Percentiles rank a stretch among this genome's conserved stretches.
phyloP scores from a whole-genome alignment of 495 filamentous ascomycete species.

The Talaromyces ruber region DNA sequence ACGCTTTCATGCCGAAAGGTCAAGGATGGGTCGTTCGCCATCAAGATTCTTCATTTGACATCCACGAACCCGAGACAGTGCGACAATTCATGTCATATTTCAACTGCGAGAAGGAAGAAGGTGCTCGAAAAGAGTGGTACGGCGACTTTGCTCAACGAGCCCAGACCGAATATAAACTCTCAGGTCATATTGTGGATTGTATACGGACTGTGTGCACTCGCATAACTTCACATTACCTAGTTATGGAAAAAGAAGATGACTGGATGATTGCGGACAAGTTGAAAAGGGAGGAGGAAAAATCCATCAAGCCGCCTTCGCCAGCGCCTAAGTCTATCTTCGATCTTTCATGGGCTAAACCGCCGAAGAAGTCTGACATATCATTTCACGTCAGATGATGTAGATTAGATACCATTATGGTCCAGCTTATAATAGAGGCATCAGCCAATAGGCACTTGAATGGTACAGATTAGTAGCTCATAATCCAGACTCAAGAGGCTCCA shows the following conservation, averaged over 20 bases:
- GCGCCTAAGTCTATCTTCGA: slow-evolving; percentile 11
- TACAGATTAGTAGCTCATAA: neutral
- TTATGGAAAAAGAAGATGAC: slow-evolving; percentile 10
- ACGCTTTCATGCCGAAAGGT: neutral
- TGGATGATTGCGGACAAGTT: slow-evolving; percentile 12
- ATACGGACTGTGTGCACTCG: slow-evolving; percentile 5
- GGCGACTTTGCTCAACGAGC: slow-evolving; percentile 7
- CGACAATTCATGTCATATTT: neutral
- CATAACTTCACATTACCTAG: slow-evolving; percentile 5
- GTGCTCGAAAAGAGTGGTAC: slow-evolving; percentile 1
- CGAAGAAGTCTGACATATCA: neutral
- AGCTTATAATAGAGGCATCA: neutral
- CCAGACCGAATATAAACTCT: slow-evolving; percentile 7
- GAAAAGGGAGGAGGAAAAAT: slow-evolving; percentile 7
- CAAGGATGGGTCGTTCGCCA: neutral
- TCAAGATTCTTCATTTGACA: neutral
- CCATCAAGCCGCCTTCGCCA: slow-evolving; percentile 2
- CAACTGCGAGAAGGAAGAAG: neutral
- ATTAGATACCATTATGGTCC: neutral
- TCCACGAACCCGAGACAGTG: neutral
- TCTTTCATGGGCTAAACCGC: slow-evolving; percentile 8
- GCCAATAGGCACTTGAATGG: neutral
- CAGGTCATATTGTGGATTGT: slow-evolving; percentile 6
- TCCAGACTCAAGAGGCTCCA: neutral
- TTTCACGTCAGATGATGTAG: neutral